These are phyloP conservation scores for Russula compacta DNA, from an alignment of 768 basidiomycete genomes.

Conservation along the genomic window DNA sequence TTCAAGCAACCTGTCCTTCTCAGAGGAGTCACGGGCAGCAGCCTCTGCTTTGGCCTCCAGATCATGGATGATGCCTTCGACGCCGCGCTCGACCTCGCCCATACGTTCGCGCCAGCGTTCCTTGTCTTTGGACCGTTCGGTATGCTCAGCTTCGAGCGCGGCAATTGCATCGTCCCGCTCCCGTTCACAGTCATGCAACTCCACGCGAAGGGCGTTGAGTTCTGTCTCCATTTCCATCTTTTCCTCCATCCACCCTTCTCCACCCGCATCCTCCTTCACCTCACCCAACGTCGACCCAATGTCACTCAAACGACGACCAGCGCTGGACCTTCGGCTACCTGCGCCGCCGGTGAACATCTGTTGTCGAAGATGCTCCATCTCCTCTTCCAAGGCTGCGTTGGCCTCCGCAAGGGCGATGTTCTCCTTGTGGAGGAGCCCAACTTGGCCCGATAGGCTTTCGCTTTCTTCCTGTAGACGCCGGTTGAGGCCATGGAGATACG, in stretches of 20 bases:
- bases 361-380: conserved; percentile 19
- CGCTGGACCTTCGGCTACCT: conserved; percentile 29
- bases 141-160: conserved; percentile 45
- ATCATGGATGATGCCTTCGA: conserved; percentile 54
- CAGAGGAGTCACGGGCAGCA: conserved; percentile 32
- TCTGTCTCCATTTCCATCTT: conserved; percentile 43
- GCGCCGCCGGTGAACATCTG: conserved; percentile 7
- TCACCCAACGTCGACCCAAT: conserved; percentile 44
- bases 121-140: conserved; percentile 54
- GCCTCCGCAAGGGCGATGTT: conserved; percentile 19
- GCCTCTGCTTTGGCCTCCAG: conserved; percentile 56
- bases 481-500: conserved; percentile 81
- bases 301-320: conserved; percentile 42
- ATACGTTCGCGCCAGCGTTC: conserved; percentile 65
- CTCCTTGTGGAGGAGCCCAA: conserved; percentile 45
- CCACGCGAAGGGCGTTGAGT: conserved; percentile 27
- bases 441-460: conserved; percentile 46
- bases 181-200: conserved; percentile 30
- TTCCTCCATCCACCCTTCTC: conserved; percentile 66
- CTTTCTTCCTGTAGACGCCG: conserved; percentile 80
- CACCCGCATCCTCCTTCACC: conserved; percentile 53
- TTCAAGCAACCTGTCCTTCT: conserved; percentile 32
- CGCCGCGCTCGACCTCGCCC: conserved; percentile 61
- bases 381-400: conserved; percentile 4
- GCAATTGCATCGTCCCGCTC: conserved; percentile 33